Evolutionary conservation across 305 asterid species (phyloP).

Genomic region (Rubia balearica): DNA sequence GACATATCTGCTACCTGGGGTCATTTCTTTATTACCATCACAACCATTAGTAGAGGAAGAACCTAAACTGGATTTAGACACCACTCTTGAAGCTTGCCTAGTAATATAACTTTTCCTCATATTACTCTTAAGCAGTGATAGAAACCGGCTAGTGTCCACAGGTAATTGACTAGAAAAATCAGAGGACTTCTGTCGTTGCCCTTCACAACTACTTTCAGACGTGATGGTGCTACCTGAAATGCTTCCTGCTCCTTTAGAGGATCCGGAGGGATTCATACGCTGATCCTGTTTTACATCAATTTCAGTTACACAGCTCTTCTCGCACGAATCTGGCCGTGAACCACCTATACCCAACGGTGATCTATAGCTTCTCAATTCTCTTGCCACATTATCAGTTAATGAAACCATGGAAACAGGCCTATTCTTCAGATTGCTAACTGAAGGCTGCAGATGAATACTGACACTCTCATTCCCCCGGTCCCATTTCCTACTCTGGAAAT

Average conservation of each 20-base stretch:
- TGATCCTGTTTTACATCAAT: slow-evolving; percentile 11
- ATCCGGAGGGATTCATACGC: slow-evolving; percentile 11
- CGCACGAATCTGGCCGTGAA: slow-evolving; percentile 15
- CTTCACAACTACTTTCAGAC: slow-evolving; percentile 17
- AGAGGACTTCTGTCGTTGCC: slow-evolving; percentile 15
- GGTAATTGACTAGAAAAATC: slow-evolving; percentile 25
- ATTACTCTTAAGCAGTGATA: slow-evolving; percentile 31
- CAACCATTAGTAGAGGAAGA: slow-evolving; percentile 24
- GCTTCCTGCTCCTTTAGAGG: slow-evolving; percentile 14
- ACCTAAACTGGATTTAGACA: slow-evolving; percentile 36
- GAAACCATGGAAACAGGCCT: slow-evolving; percentile 14
- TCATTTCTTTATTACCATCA: slow-evolving; percentile 21
- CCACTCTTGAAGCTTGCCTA: slow-evolving; percentile 37
- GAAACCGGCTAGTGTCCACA: slow-evolving; percentile 24
- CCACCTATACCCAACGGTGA: slow-evolving; percentile 8
- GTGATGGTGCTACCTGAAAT: slow-evolving; percentile 22
- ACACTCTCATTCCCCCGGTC: slow-evolving; percentile 16
- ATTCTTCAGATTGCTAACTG: slow-evolving; percentile 17
- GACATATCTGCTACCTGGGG: slow-evolving; percentile 27
- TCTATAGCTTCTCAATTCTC: slow-evolving; percentile 10
- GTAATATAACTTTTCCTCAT: slow-evolving; percentile 38
- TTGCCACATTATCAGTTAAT: slow-evolving; percentile 14
- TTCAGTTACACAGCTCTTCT: slow-evolving; percentile 19
- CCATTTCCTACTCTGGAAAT: slow-evolving; percentile 24
- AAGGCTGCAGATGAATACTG: slow-evolving; percentile 21